phyloP scores from a whole-genome alignment of 441 rosid species.

The Mallotus repandus region DNA sequence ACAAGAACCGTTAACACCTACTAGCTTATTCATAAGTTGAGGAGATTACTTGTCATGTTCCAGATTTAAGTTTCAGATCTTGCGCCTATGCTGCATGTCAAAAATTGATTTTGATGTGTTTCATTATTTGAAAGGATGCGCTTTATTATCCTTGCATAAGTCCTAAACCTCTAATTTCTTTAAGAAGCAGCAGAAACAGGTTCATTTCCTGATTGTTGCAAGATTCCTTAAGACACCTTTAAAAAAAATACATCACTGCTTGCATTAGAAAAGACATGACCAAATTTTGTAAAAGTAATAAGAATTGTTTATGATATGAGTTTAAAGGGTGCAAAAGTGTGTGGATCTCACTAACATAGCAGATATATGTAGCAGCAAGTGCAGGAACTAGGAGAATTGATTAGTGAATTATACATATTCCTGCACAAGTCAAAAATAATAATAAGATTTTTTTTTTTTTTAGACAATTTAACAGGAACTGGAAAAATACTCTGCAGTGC shows the following conservation, averaged over 20 bases:
- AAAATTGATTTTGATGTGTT: constrained; percentile 30
- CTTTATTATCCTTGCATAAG: constrained; percentile 52
- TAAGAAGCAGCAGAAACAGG: constrained; percentile 31
- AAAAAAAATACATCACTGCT: constrained; percentile 22
- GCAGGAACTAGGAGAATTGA: no score
- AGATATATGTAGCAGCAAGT: not conserved
- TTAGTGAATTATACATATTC: not conserved
- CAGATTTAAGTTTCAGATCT: constrained; percentile 34
- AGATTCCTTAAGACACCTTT: constrained; percentile 34
- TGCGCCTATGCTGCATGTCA: constrained; percentile 42
- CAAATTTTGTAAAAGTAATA: not conserved
- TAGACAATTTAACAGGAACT: not conserved
- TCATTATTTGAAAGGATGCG: constrained; percentile 51
- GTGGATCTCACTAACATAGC: not conserved
- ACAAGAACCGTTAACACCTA: constrained; percentile 19
- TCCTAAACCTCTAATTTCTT: constrained; percentile 40
- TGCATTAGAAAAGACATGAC: constrained; percentile 10
- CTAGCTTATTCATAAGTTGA: constrained; percentile 31
- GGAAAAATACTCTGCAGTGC: not conserved
- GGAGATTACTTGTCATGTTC: constrained; percentile 51
- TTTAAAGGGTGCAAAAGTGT: not conserved
- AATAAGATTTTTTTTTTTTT: no score
- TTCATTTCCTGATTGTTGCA: constrained; percentile 30
- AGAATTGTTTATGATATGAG: not conserved
- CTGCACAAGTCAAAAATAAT: not conserved